Base-by-base conservation (phyloP, 495 filamentous ascomycete genomes). In the Aspergillus diversus region DNA sequence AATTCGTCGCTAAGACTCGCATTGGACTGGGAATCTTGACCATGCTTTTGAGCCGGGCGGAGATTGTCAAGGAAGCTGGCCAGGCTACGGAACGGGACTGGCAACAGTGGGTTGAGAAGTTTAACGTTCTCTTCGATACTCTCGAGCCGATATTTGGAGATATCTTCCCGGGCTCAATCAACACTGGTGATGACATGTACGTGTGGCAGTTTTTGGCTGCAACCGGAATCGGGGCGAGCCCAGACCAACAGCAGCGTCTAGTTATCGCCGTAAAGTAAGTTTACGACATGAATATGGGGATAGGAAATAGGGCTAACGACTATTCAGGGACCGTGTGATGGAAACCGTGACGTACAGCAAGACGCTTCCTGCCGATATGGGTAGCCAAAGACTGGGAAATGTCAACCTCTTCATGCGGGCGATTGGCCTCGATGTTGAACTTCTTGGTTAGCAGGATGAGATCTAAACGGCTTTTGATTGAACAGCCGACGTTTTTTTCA, bases 371-470 rank as follows among this genome's bases (percentile, higher is more conserved):
- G 81, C 87, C 16, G 92, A 95, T 47, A 88, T 97, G 86, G 86
- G 89, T 16, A 87, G 84, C 67, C 84, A 89, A 71, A 88, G 93
- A 59, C 81, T 96, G 51, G 88, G 88, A 60, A 94, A 97, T 71
- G 96, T 99, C 66, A 98, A 99, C 75, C 79, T 99, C 33, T 99
- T 99, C 74, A 97, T 99, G 94, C 87, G 92, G 64, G 95, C 94
- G 56, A 98, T 99, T 74, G 96, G 95, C 5, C 82, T 99, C 67
- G 96, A 98, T 80, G 95, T 99, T 37, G 95, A 97, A 68, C 80
- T 97, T 61, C 87, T 99, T 65, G 89, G 90, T 71, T 97, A 76
- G 71, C 56, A 12, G 37, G 5, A 12, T 27, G 32, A 33, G 33
- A 11, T 54, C 13, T 7, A 16, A 17, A 52, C 6, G 16, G 48